Percentiles rank a stretch among this genome's conserved stretches.
phyloP scores from a whole-genome alignment of 169 alveolate genomes.

The Eimeria sp. region DNA sequence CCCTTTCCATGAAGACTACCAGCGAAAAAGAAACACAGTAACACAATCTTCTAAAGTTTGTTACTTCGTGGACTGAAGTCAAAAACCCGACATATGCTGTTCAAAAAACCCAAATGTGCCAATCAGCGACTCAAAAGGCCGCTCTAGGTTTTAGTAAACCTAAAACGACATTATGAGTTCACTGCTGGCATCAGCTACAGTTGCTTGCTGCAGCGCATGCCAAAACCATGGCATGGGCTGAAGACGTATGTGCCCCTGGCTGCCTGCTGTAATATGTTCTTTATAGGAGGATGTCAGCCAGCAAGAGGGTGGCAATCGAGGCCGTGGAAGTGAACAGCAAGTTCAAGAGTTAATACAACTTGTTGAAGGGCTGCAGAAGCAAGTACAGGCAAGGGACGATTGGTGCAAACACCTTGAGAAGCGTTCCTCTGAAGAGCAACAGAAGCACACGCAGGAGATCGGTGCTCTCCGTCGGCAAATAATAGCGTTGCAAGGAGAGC shows the following conservation, averaged over 20 bases:
- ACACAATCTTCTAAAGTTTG: not conserved
- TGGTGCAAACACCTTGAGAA: conserved; percentile 58
- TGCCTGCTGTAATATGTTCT: not conserved
- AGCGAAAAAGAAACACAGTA: not conserved
- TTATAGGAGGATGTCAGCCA: not conserved
- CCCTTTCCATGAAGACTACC: not conserved
- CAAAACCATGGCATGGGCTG: conserved; percentile 51
- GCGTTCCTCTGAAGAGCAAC: conserved; percentile 60
- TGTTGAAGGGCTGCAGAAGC: conserved; percentile 47
- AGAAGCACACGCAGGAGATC: conserved; percentile 20
- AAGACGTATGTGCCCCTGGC: not conserved
- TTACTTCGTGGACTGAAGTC: not conserved
- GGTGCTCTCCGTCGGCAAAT: conserved; percentile 62
- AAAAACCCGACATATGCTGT: not conserved
- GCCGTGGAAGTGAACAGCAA: conserved; percentile 15
- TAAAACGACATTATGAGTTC: too few relatives aligned
- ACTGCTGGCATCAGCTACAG: conserved; percentile 10
- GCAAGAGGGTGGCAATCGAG: not conserved
- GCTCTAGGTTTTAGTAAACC: too few relatives aligned
- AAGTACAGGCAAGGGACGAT: conserved; percentile 65
- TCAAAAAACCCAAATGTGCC: not conserved
- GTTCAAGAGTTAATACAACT: conserved; percentile 45
- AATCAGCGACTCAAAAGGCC: not conserved
- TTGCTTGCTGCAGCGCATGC: conserved; percentile 57
- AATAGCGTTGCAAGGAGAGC: conserved; percentile 32